Evolutionary conservation across 73 alveolate genomes (phyloP), one percentile per base, ranked within the genome.

Genomic region (Breviolum minutum): DNA sequence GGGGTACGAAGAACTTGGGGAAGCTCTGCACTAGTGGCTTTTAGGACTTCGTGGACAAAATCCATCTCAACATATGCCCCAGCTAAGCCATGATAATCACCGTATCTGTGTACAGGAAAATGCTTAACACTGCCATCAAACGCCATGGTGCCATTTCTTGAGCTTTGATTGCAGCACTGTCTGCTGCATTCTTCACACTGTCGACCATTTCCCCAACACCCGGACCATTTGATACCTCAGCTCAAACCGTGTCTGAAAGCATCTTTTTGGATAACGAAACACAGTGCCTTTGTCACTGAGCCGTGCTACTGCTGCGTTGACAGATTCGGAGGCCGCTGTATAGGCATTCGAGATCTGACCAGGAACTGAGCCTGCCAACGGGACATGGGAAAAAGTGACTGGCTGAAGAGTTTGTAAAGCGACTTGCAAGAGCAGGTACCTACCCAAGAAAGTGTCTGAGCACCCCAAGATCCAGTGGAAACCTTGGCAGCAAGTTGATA

Each of bases 331-430:
- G 40, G 98, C 98, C 10, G 98, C 98, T 9, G 98, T 64, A 90
- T 92, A 92, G 90, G 98, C 98, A 63, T 92, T 92, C 66, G 98
- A 92, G 90, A 92, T 92, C 90, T 80, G 89, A 6, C 98, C 98
- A 80, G 89, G 61, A 29, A 70, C 97, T 5, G 90, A 48, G 80
- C 98, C 98, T 92, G 30, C 17, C 64, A 62, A 20, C 30, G 54
- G 12, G 71, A 19, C 70, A 8, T 22, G 27, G 60, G 82, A 2
- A 4, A 29, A 68, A 68, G 77, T 22, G 17, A 6, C 24, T 68
- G 17, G 17, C 77, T 22, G n/a, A 17, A 68, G 77, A 17, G 77
- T 40, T 40, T 40, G 54, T 3, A 40, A 40, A 40, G 54, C 54
- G 54, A 40, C 54, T 40, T 40, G 54, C 54, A 40, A 40, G 3